Percentiles rank a stretch among this genome's conserved stretches.
Conservation (phyloP, 352 stramenopile genomes). For the Peronospora tabacina region DNA sequence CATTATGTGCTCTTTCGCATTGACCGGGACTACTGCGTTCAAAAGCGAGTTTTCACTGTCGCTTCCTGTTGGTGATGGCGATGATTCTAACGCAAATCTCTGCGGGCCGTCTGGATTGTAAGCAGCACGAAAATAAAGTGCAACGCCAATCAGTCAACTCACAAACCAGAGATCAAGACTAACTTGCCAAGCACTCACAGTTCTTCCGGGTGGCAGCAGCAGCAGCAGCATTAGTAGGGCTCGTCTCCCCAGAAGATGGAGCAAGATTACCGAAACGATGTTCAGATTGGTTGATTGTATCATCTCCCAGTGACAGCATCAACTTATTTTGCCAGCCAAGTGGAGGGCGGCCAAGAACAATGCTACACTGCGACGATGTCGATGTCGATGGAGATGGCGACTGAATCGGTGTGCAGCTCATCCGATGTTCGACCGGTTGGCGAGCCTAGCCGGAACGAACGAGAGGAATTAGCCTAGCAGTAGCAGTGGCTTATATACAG, state of each 20-base stretch:
- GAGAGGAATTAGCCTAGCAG: conserved; percentile 1
- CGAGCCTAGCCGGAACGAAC: conserved; percentile 4
- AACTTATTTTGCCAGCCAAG: conserved; percentile 38
- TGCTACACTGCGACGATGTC: conserved; percentile 36
- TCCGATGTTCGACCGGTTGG: background rate
- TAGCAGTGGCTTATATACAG: background rate
- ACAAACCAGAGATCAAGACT: background rate
- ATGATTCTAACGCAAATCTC: background rate
- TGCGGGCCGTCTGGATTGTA: background rate
- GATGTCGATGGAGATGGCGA: conserved; percentile 25
- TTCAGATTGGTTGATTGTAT: conserved; percentile 1
- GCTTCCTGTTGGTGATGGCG: conserved; percentile 10
- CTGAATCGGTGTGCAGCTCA: conserved; percentile 7
- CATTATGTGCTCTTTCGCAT: conserved; percentile 32
- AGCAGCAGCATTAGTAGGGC: background rate
- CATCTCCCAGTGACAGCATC: conserved; percentile 14
- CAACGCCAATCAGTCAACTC: background rate
- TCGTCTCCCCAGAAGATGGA: background rate
- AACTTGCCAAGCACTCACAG: conserved; percentile 6
- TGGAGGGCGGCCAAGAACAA: conserved; percentile 29
- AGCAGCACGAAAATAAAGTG: background rate
- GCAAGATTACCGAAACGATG: background rate
- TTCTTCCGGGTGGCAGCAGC: background rate
- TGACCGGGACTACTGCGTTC: conserved; percentile 14
- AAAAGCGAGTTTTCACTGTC: conserved; percentile 10